phyloP scores from a whole-genome alignment of 495 filamentous ascomycete species.

The Darksidea phi region DNA sequence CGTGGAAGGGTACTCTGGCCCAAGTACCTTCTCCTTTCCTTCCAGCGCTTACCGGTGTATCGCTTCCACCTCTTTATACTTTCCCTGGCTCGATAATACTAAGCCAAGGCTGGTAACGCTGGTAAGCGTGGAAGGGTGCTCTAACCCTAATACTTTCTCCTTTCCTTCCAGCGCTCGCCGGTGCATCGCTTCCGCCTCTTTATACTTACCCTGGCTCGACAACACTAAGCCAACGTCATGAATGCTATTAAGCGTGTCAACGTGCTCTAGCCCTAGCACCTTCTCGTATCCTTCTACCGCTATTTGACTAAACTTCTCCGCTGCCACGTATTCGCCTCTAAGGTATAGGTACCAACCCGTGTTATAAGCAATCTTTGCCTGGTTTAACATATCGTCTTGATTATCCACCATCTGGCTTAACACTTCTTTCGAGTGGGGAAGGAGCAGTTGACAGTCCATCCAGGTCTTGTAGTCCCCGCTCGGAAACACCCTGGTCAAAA shows the following conservation, averaged over 20 bases:
- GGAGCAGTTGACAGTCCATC: not conserved
- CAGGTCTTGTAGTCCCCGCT: slow-evolving; percentile 16
- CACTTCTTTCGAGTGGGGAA: slow-evolving; percentile 9
- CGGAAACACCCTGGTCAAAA: slow-evolving; percentile 6
- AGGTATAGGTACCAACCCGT: slow-evolving; percentile 6
- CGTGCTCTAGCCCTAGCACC: slow-evolving; percentile 44
- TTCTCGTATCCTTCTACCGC: slow-evolving; percentile 39
- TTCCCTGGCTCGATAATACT: too few relatives aligned
- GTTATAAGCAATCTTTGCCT: not conserved
- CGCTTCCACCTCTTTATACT: too few relatives aligned
- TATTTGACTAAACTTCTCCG: not conserved
- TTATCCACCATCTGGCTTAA: not conserved
- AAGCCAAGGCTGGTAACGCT: too few relatives aligned
- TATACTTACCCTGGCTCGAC: slow-evolving; percentile 12
- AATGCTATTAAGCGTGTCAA: slow-evolving; percentile 45
- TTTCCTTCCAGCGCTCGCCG: slow-evolving; percentile 8
- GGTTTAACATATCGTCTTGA: not conserved
- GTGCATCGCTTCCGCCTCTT: slow-evolving; percentile 24
- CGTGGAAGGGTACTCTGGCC: too few relatives aligned
- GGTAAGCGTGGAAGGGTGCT: too few relatives aligned
- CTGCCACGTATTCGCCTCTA: slow-evolving; percentile 32
- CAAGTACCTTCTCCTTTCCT: too few relatives aligned
- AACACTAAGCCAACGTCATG: slow-evolving; percentile 41
- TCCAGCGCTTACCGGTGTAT: too few relatives aligned
- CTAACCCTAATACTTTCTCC: too few relatives aligned